phyloP scores from a whole-genome alignment of 2,329 filamentous ascomycete genomes.

The Cladosporium sp. region DNA sequence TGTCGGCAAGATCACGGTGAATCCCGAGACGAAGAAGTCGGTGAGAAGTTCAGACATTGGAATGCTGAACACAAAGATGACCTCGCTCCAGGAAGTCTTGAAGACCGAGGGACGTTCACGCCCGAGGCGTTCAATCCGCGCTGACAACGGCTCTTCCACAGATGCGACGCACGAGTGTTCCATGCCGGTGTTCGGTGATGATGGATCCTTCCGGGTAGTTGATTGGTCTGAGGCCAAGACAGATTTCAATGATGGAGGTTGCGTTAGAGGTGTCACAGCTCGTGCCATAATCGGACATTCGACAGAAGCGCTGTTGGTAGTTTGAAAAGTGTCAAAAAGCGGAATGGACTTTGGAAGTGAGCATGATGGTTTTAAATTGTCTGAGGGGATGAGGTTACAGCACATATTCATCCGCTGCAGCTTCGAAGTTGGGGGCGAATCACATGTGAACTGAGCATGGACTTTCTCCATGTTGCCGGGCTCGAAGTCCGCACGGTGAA shows the following conservation, averaged over 20 bases:
- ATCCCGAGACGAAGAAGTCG: slow-evolving; percentile 77
- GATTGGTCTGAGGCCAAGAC: background rate
- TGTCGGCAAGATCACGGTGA: slow-evolving; percentile 66
- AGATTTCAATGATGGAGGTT: background rate
- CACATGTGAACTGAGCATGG: background rate
- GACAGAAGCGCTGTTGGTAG: background rate
- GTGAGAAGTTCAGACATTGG: slow-evolving; percentile 30
- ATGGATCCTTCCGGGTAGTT: background rate
- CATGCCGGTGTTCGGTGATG: background rate
- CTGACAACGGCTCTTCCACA: slow-evolving; percentile 3
- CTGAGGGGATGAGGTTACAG: no score
- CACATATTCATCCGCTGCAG: no score
- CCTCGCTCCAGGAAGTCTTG: slow-evolving; percentile 52
- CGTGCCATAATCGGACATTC: background rate
- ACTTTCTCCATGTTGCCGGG: background rate
- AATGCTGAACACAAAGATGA: slow-evolving; percentile 59
- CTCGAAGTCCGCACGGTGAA: background rate
- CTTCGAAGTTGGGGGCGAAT: no score
- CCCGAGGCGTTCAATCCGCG: slow-evolving; percentile 57
- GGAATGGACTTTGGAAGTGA: background rate
- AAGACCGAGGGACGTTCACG: slow-evolving; percentile 61
- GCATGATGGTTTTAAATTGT: background rate
- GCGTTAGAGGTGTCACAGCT: background rate
- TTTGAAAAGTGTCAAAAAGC: background rate
- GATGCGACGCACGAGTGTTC: background rate